phyloP scores from a whole-genome alignment of 495 filamentous ascomycete genomes.

The Penicillium steckii region DNA sequence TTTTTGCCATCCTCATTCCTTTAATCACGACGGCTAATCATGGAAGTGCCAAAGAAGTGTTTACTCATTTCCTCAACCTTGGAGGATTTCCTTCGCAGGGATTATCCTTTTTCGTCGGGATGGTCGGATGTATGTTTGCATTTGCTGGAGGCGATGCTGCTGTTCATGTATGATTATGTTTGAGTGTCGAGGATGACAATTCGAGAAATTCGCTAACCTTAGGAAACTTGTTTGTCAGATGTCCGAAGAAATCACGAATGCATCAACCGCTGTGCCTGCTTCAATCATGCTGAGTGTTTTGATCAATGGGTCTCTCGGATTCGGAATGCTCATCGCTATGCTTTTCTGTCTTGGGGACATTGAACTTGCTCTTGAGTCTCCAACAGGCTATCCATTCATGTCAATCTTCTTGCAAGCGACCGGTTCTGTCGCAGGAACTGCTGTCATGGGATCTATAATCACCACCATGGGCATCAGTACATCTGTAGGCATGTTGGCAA shows the following conservation, averaged over 20 bases:
- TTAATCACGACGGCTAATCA: conserved; percentile 48
- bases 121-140: conserved; percentile 41
- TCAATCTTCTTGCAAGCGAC: conserved; percentile 46
- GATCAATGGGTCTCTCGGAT: conserved; percentile 48
- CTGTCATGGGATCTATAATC: conserved; percentile 44
- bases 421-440: conserved; percentile 37
- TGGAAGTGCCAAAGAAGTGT: conserved; percentile 36
- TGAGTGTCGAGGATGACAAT: no score
- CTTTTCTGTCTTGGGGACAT: conserved; percentile 50
- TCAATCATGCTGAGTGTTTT: conserved; percentile 45
- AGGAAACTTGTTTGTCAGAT: conserved; percentile 30
- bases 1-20: conserved; percentile 52
- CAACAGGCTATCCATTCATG: conserved; percentile 50
- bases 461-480: conserved; percentile 41
- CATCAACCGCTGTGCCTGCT: conserved; percentile 42
- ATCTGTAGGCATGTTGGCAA: conserved; percentile 45
- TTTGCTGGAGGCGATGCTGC: conserved; percentile 41
- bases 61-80: conserved; percentile 45
- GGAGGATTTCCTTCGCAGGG: conserved; percentile 45
- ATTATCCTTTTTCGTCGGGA: conserved; percentile 46
- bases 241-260: conserved; percentile 53
- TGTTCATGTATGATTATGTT: conserved; percentile 34
- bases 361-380: conserved; percentile 27
- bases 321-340: conserved; percentile 48
- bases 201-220: not conserved